phyloP scores from a whole-genome alignment of 805 yeast genomes.

The Sugiyamaella lignohabitans region DNA sequence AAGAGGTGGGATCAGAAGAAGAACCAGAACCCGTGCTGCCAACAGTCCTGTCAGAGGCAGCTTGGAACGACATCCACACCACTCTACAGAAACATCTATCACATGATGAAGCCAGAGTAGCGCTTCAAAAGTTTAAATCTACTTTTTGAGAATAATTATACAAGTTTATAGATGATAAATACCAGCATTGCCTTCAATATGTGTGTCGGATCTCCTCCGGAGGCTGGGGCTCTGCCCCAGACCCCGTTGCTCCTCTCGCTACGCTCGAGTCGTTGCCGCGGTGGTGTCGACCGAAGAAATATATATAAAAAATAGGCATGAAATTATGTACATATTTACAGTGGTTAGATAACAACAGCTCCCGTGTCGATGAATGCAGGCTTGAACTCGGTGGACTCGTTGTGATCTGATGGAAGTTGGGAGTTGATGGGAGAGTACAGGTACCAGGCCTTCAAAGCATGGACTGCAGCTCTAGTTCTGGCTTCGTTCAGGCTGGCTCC shows the following conservation, averaged over 20 bases:
- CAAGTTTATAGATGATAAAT: too few relatives aligned
- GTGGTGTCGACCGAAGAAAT: too few relatives aligned
- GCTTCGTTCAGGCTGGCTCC: constrained; percentile 90
- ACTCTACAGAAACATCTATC: background rate
- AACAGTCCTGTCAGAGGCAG: background rate
- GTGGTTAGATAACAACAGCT: constrained; percentile 27
- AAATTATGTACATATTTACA: background rate
- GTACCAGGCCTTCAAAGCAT: constrained; percentile 87
- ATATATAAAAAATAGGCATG: too few relatives aligned
- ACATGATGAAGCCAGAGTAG: background rate
- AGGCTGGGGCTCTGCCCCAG: too few relatives aligned
- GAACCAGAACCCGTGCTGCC: background rate
- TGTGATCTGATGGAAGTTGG: constrained; percentile 54
- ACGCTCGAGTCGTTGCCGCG: too few relatives aligned
- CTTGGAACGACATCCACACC: background rate
- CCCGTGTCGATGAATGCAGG: constrained; percentile 29
- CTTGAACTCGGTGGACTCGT: constrained; percentile 12
- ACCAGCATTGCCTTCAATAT: too few relatives aligned
- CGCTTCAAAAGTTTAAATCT: background rate
- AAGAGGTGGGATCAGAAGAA: background rate
- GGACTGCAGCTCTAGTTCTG: constrained; percentile 83
- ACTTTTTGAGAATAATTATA: too few relatives aligned
- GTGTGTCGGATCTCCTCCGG: too few relatives aligned
- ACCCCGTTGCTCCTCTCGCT: too few relatives aligned
- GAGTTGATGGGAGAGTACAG: constrained; percentile 73